Evolutionary conservation across 164 flowering plant genomes (phyloP).

Genomic region (Platanus orientalis): DNA sequence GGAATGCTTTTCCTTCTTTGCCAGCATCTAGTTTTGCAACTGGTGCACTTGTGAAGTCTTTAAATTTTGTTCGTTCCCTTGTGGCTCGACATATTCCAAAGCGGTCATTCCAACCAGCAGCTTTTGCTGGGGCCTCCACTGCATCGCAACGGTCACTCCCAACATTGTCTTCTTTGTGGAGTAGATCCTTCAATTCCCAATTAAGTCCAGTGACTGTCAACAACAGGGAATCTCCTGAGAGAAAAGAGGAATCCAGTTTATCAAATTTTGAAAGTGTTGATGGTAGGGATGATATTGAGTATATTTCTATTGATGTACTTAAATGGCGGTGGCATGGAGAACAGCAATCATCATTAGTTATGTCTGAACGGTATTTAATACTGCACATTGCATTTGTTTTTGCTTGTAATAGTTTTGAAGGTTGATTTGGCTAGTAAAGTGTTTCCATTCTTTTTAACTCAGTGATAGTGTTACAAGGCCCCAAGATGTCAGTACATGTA

Average conservation of each 20-base stretch:
- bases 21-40: constrained; percentile 83
- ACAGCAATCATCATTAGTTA: constrained; percentile 34
- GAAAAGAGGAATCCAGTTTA: constrained; percentile 43
- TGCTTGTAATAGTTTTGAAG: not conserved
- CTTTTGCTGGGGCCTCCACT: constrained; percentile 71
- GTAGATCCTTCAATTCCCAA: constrained; percentile 81
- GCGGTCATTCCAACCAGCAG: constrained; percentile 74
- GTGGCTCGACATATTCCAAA: constrained; percentile 76
- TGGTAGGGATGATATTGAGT: constrained; percentile 46
- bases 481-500: constrained; percentile 50
- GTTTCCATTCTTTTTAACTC: constrained; percentile 3
- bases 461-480: constrained; percentile 57
- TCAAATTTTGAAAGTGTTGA: constrained; percentile 44
- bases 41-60: constrained; percentile 72
- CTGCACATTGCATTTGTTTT: not conserved
- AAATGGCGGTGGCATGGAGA: constrained; percentile 87
- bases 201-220: constrained; percentile 43
- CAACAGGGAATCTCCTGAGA: constrained; percentile 58
- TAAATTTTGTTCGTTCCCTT: constrained; percentile 82
- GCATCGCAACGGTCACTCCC: constrained; percentile 77
- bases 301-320: constrained; percentile 63
- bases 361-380: constrained; percentile 50
- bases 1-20: constrained; percentile 43
- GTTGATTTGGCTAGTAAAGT: not conserved
- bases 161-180: constrained; percentile 78